Conservation (phyloP, 2,329 filamentous ascomycete species). For the Aspergillus phoenicis region DNA sequence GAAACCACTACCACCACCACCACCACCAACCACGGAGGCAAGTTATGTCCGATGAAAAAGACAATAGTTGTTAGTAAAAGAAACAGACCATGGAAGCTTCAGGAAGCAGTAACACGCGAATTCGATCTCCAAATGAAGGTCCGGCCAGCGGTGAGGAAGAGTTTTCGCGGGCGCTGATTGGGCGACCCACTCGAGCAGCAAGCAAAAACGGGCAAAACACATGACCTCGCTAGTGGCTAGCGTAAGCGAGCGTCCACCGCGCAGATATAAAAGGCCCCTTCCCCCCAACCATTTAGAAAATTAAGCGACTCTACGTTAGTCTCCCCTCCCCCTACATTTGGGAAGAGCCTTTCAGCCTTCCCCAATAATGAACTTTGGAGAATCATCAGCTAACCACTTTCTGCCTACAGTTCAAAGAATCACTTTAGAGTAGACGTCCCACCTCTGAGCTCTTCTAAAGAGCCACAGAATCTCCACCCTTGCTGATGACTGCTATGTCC, state of each 20-base stretch:
- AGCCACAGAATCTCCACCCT: constrained; percentile 92
- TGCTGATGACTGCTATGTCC: constrained; percentile 87
- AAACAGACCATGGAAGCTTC: background rate
- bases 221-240: constrained; percentile 34
- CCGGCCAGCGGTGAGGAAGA: background rate
- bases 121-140: background rate
- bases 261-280: constrained; percentile 32
- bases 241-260: background rate
- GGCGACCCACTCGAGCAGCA: constrained; percentile 1
- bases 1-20: too few species aligned
- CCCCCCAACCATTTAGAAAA: constrained; percentile 34
- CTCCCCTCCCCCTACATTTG: constrained; percentile 28
- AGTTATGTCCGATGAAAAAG: too few species aligned
- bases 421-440: constrained; percentile 97
- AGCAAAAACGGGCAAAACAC: constrained; percentile 25
- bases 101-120: background rate
- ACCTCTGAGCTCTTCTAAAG: constrained; percentile 86
- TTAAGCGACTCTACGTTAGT: constrained; percentile 50
- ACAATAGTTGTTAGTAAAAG: background rate
- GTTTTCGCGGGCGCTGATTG: constrained; percentile 5
- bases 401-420: constrained; percentile 65
- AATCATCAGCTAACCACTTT: constrained; percentile 24
- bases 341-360: background rate
- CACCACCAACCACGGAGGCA: too few species aligned
- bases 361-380: background rate